Evolutionary conservation across 495 filamentous ascomycete genomes (phyloP).

Genomic region (Beverwykella pulmonaria): DNA sequence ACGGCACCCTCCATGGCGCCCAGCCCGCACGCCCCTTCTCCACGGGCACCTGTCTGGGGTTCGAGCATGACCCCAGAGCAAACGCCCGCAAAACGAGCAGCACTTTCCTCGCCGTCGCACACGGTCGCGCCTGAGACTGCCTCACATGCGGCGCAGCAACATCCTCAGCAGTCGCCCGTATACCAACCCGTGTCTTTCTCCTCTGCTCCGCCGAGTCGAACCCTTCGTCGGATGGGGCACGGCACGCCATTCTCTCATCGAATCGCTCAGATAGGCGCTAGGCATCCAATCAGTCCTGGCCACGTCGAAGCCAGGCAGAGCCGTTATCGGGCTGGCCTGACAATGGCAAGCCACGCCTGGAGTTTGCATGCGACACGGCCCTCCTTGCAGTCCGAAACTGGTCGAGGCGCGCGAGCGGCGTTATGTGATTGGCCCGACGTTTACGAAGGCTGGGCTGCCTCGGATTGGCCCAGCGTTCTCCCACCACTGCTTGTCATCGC

Average conservation of each 20-base stretch:
- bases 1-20: slow-evolving; percentile 15
- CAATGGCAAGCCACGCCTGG: slow-evolving; percentile 29
- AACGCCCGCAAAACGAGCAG: not conserved
- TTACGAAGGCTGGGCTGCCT: slow-evolving; percentile 10
- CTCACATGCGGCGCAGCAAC: not conserved
- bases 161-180: not conserved
- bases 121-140: not conserved
- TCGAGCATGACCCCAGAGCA: slow-evolving; percentile 11
- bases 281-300: slow-evolving; percentile 33
- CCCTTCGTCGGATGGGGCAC: slow-evolving; percentile 13
- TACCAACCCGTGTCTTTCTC: not conserved
- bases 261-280: slow-evolving; percentile 31
- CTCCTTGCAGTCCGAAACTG: slow-evolving; percentile 37
- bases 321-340: slow-evolving; percentile 35
- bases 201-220: slow-evolving; percentile 1
- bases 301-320: slow-evolving; percentile 34
- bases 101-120: slow-evolving; percentile 15
- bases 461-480: slow-evolving; percentile 8
- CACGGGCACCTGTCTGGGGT: not conserved
- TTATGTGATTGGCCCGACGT: slow-evolving; percentile 15
- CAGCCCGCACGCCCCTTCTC: slow-evolving; percentile 3
- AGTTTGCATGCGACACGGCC: slow-evolving; percentile 37
- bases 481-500: slow-evolving; percentile 22
- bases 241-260: slow-evolving; percentile 9
- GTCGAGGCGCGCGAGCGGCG: not conserved